A percentile compares a stretch with the other conserved stretches of the same genome.
Evolutionary conservation across 2,329 filamentous ascomycete species (phyloP).

Genomic region (Pseudocercospora macadamiae): DNA sequence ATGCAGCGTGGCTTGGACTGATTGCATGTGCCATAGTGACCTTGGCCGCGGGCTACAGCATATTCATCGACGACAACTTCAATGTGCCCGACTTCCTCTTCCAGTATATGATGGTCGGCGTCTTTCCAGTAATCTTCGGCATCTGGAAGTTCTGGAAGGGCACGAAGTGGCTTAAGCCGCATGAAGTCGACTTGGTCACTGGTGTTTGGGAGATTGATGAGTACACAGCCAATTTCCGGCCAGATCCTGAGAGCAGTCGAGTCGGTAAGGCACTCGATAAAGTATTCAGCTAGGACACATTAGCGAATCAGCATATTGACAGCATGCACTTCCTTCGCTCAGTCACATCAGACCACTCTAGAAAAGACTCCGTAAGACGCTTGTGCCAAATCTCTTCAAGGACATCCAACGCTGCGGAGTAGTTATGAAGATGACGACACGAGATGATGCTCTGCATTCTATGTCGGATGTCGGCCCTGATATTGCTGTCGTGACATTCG

Average conservation of each 20-base stretch:
- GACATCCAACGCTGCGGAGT: background rate
- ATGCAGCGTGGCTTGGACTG: background rate
- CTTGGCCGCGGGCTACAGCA: background rate
- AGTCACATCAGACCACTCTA: background rate
- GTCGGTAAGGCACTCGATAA: background rate
- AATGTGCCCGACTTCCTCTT: background rate
- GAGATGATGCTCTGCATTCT: background rate
- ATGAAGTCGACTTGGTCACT: background rate
- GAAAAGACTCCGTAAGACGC: background rate
- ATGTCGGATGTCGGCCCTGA: background rate
- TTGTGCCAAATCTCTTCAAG: background rate
- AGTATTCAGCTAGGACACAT: background rate
- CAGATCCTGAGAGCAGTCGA: background rate
- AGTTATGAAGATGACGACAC: background rate
- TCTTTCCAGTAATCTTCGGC: background rate
- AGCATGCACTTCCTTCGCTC: background rate
- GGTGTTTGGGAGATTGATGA: slow-evolving; percentile 5
- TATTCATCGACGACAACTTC: slow-evolving; percentile 3
- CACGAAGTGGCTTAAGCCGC: background rate
- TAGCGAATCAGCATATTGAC: background rate
- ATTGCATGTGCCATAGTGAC: background rate
- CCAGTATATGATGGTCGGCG: background rate
- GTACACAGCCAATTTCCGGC: slow-evolving; percentile 1
- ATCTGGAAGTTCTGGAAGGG: background rate
- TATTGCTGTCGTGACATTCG: background rate